phyloP scores from a whole-genome alignment of 2,329 filamentous ascomycete species.

The Fusarium sp. region DNA sequence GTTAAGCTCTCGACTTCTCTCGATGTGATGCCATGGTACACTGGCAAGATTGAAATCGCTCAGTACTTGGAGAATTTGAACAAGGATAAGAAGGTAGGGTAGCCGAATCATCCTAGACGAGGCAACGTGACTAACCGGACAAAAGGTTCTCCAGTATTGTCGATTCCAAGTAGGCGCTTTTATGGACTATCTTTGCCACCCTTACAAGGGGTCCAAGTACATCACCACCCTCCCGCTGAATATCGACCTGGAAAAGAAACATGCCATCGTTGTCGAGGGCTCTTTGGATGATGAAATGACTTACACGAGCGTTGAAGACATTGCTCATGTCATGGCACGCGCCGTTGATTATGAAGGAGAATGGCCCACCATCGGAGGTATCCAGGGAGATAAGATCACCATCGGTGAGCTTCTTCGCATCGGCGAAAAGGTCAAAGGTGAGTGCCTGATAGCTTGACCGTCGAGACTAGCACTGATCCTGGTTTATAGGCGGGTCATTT shows the following conservation, averaged over 20 bases:
- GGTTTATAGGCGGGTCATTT: conserved; percentile 17
- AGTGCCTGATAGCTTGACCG: neutral
- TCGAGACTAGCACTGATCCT: conserved; percentile 26
- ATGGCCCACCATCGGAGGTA: conserved; percentile 56
- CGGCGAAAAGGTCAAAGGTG: conserved; percentile 53
- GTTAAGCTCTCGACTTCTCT: conserved; percentile 20
- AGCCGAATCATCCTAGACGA: neutral
- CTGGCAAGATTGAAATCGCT: conserved; percentile 59
- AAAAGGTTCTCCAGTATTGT: conserved; percentile 63
- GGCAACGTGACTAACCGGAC: neutral
- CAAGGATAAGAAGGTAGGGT: conserved; percentile 53
- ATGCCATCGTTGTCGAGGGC: conserved; percentile 55
- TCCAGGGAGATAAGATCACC: conserved; percentile 50
- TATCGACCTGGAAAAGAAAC: conserved; percentile 51
- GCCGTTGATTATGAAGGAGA: conserved; percentile 55
- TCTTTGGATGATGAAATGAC: conserved; percentile 53
- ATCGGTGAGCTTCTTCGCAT: conserved; percentile 50
- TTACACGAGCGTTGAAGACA: conserved; percentile 55
- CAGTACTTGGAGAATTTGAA: conserved; percentile 64
- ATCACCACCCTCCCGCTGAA: conserved; percentile 51
- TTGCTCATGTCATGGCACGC: conserved; percentile 51
- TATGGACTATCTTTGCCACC: conserved; percentile 63
- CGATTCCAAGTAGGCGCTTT: conserved; percentile 66
- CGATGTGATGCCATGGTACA: conserved; percentile 58
- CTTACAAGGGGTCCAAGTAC: conserved; percentile 56